phyloP scores from a whole-genome alignment of 768 basidiomycete genomes.

The Lentinula sp. region DNA sequence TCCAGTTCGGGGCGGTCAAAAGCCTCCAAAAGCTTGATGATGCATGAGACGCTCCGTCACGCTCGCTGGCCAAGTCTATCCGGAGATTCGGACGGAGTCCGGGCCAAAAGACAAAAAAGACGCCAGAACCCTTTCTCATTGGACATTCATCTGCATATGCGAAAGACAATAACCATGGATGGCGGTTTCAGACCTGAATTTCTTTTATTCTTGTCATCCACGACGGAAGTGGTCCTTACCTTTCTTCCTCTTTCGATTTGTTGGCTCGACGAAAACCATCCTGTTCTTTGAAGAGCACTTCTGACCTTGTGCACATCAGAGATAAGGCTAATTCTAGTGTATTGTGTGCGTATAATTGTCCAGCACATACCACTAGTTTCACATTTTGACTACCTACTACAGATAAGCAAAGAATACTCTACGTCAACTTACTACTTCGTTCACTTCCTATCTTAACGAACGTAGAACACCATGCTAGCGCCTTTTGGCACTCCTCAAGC shows the following conservation, averaged over 20 bases:
- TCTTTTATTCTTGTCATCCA: not conserved
- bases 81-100: slow-evolving; percentile 52
- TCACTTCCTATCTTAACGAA: not conserved
- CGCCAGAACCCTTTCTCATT: slow-evolving; percentile 9
- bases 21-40: no score
- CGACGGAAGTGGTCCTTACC: not conserved
- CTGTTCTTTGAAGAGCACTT: not conserved
- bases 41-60: no score
- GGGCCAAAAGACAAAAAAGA: slow-evolving; percentile 15
- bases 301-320: not conserved
- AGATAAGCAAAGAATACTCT: slow-evolving; percentile 35
- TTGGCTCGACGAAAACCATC: not conserved
- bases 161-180: not conserved
- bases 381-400: slow-evolving; percentile 41
- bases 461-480: not conserved
- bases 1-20: no score
- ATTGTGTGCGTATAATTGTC: slow-evolving; percentile 13
- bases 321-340: not conserved
- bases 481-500: not conserved
- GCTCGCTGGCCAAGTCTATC: slow-evolving; percentile 28
- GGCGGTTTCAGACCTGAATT: not conserved
- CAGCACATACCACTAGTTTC: slow-evolving; percentile 30
- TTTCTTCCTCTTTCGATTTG: not conserved
- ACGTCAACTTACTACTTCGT: slow-evolving; percentile 14
- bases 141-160: not conserved